phyloP scores from a whole-genome alignment of 495 filamentous ascomycete genomes.

The Lasiosphaeria hispida region DNA sequence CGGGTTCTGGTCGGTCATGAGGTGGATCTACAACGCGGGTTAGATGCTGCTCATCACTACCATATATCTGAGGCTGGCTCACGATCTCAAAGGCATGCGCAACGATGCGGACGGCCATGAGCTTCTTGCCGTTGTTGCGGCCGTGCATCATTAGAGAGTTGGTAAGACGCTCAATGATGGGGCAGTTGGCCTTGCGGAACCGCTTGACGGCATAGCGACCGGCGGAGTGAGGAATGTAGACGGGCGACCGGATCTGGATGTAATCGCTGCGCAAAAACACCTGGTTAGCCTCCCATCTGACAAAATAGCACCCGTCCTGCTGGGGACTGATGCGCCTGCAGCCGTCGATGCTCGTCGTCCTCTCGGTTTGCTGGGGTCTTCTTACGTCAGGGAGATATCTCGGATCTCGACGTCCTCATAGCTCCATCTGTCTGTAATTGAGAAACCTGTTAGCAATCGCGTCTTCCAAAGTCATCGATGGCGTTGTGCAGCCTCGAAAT shows the following conservation, averaged over 20 bases:
- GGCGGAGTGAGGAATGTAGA: slow-evolving; percentile 98
- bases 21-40: slow-evolving; percentile 72
- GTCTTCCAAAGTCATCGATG: neutral
- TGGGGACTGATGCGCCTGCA: no score
- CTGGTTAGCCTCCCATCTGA: slow-evolving; percentile 45
- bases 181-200: slow-evolving; percentile 99
- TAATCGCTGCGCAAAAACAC: slow-evolving; percentile 72
- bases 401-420: slow-evolving; percentile 99
- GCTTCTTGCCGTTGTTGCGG: slow-evolving; percentile 99
- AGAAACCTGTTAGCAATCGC: slow-evolving; percentile 27
- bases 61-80: slow-evolving; percentile 37
- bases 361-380: slow-evolving; percentile 19
- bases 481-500: slow-evolving; percentile 1
- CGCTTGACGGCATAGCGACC: slow-evolving; percentile 98
- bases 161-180: slow-evolving; percentile 99
- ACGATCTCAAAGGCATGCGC: slow-evolving; percentile 99
- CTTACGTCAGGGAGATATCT: slow-evolving; percentile 99
- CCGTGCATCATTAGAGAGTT: slow-evolving; percentile 99
- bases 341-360: neutral
- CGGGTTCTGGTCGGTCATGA: slow-evolving; percentile 99
- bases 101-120: slow-evolving; percentile 99
- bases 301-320: neutral
- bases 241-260: slow-evolving; percentile 97
- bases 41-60: neutral
- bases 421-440: slow-evolving; percentile 52